Evolutionary conservation across 768 basidiomycete species (phyloP), one percentile per base, ranked within the genome.

Genomic region (Cantharellus cinnabarinus): DNA sequence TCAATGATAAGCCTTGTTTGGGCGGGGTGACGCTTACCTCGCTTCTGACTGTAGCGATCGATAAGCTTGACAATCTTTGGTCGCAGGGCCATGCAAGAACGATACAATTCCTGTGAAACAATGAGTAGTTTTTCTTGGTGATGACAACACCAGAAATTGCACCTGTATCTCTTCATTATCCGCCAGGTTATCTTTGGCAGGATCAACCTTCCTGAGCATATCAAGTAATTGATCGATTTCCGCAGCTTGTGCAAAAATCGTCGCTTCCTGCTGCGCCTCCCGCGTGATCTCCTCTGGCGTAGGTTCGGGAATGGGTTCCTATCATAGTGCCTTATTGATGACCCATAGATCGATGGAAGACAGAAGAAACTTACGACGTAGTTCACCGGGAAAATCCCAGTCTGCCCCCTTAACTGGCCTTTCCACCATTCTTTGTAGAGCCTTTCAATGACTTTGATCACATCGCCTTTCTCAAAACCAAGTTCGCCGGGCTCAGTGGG

Each of bases 351-450:
- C 38, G 56, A 35, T 56, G 39, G 42, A 40, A 41, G n/a, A 41
- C 41, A 4, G 20, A 4, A 15, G 2, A 61, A 42, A 76, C 83
- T 4, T 65, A 88, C 89, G 64, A 97, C 89, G 72, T 97, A 95
- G 68, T 94, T 95, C 20, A 94, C 89, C 0, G 94, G 94, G 70
- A 98, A 97, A 53, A 98, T 98, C 50, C 90, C 90, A 2, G 90
- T 89, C 60, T 86, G 73, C 0, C 89, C 91, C 66, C 81, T 85
- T 51, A 93, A 69, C 64, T 95, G 90, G 0, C 94, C 94, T 34
- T 89, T 72, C 89, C 91, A 97, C 94, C 94, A 98, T 67, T 95
- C 90, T 65, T 88, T 85, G 70, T 94, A 94, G 34, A 83, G 85
- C 35, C 89, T 79, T 68, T 95, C 90, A 34, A 97, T 82, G 10